Conservation (phyloP, 2,329 filamentous ascomycete genomes). For the Monilinia polystroma region DNA sequence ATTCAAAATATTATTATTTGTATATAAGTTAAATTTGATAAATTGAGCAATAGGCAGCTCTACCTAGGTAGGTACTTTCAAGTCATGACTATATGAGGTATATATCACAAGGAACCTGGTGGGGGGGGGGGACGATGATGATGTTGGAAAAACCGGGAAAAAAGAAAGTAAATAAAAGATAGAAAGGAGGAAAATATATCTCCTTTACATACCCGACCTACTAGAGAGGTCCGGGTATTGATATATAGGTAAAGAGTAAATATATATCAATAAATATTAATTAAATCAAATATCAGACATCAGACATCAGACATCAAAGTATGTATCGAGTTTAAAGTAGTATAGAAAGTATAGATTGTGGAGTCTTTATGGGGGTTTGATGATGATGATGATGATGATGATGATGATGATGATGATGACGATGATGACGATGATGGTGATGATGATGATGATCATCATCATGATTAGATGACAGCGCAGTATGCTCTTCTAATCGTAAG, state of each 20-base stretch:
- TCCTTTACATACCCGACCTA: neutral
- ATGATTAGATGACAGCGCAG: conserved; percentile 7
- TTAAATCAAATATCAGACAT: neutral
- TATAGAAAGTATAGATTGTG: conserved; percentile 2
- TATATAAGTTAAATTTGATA: neutral
- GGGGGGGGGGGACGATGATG: neutral
- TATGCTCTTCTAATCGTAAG: neutral
- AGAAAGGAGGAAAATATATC: neutral
- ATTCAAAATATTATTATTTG: too few species aligned
- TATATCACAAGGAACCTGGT: neutral
- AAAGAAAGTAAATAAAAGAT: conserved; percentile 6
- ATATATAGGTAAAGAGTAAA: neutral
- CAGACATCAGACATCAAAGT: too few species aligned
- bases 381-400: conserved; percentile 5
- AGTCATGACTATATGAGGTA: neutral
- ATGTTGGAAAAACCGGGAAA: neutral
- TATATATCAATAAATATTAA: neutral
- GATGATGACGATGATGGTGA: conserved; percentile 4
- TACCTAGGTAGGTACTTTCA: too few species aligned
- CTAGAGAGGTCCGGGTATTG: neutral
- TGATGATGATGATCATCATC: neutral
- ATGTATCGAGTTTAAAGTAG: neutral
- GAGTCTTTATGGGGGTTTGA: conserved; percentile 7
- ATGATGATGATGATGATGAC: conserved; percentile 12
- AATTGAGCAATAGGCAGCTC: neutral